Base-by-base conservation (phyloP, 1,284 basidiomycete genomes). In the Leccinum laetum region DNA sequence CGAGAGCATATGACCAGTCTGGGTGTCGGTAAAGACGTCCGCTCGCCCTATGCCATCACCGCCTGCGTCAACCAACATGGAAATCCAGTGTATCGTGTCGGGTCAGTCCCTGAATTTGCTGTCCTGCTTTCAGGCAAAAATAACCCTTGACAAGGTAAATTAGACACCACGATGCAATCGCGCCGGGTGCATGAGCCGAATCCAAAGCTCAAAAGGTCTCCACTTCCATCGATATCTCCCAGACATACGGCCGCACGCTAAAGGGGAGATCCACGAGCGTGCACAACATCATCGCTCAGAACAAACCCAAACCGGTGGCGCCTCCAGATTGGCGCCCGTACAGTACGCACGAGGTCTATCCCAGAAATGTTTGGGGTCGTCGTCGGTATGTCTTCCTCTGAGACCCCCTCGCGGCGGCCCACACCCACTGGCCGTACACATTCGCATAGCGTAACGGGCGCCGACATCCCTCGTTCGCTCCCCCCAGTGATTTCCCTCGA, bases 11-110 rank as follows among this genome's bases (percentile, higher is more conserved):
- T 71, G 92, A 93, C 73, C 84, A 87, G 63, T 75, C 75, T 86
- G 52, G 89, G 90, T 16, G 90, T 92, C 41, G 83, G 84, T 52
- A 83, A 84, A 72, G 81, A 86, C 65, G 80, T 88, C 14, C 87
- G 89, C 44, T 92, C 91, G 10, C 91, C 91, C 2, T 93, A 89
- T 72, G 86, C 86, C 52, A 91, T 93, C 69, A 93, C 91, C 26
- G 86, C 88, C 5, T 88, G 91, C 70, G 83, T 90, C 63, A 92
- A 91, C 72, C 90, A 92, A 72, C 87, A 91, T 75, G 91, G 91
- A 61, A 87, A 85, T 72, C 82, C 84, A 72, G 86, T 90, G 82
- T 92, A 83, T 77, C 87, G 91, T 56, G 83, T 93, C 58, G 87
- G 89, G 90, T 92, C 69, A 78, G 87, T 83, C 4, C 21, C 11